Evolutionary conservation across 192 early-diverging fungal species (phyloP).

Genomic region (Linnemannia exigua): DNA sequence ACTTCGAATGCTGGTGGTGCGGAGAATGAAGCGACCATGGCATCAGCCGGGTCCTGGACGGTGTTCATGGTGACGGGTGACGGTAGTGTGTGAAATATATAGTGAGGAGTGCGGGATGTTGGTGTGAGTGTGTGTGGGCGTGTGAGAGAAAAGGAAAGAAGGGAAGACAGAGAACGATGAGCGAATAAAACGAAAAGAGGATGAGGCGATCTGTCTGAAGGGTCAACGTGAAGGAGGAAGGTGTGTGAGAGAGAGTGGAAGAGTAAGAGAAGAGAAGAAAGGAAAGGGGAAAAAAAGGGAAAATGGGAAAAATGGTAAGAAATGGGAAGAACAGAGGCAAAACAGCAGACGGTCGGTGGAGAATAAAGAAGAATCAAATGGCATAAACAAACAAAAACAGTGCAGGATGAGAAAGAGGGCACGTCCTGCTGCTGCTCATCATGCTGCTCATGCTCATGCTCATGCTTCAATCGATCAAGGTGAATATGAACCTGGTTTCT

Average conservation of each 20-base stretch:
- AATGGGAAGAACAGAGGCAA: not conserved
- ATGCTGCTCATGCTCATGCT: not conserved
- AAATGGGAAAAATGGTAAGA: slow-evolving; percentile 26
- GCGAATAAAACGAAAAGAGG: slow-evolving; percentile 6
- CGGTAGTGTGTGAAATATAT: not conserved
- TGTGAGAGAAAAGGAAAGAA: not conserved
- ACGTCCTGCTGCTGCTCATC: slow-evolving; percentile 1
- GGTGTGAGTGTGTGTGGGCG: not conserved
- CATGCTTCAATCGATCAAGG: slow-evolving; percentile 4
- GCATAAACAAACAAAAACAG: too few relatives aligned
- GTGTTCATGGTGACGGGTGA: slow-evolving; percentile 20
- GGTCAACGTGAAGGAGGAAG: not conserved
- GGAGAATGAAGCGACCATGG: slow-evolving; percentile 54
- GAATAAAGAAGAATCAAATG: not conserved
- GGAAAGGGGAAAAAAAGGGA: slow-evolving; percentile 7
- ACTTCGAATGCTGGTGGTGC: slow-evolving; percentile 45
- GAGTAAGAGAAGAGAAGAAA: slow-evolving; percentile 21
- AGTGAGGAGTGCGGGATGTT: not conserved
- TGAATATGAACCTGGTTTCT: too few relatives aligned
- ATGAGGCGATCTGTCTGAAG: slow-evolving; percentile 1
- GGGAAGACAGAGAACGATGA: not conserved
- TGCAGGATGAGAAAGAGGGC: slow-evolving; percentile 15
- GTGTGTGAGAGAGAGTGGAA: not conserved
- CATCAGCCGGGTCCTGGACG: slow-evolving; percentile 27
- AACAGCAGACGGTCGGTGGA: too few relatives aligned